Base-by-base conservation (phyloP, 805 yeast genomes). In the Yamadazyma nakazawae region DNA sequence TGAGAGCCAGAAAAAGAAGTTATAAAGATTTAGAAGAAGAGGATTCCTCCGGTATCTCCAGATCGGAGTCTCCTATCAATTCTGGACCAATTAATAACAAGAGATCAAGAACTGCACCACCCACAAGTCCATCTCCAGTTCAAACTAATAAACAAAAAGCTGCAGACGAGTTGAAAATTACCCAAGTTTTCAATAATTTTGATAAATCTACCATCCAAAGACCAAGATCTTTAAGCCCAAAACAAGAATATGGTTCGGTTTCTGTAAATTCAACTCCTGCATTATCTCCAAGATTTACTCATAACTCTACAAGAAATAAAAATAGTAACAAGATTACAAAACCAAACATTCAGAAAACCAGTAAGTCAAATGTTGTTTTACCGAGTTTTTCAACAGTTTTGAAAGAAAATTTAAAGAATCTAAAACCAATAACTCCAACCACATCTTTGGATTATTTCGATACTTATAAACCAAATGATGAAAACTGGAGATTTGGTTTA, bases 101-200 rank as follows among this genome's bases (percentile, higher is more conserved):
- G 54, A 60, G 75, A 42, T 63, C 75, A n/a, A 63, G 70, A 55
- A 72, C 78, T 9, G 77, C 78, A 3, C 78, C 78, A 30, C 74
- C 78, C 11, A 70, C 74, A 14, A 69, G 70, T 10, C 47, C 47
- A 6, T 42, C 40, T 13, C 50, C 50, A 1, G 35, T 30, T 13
- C 34, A 14, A 9, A 2, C 34, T 2, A 30, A 17, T 30, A 28
- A 21, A 14, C 28, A 14, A 13, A 36, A 19, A 14, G 21, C 17
- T 6, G 14, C 8, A 16, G 25, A 24, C 4, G 18, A 19, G 16
- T 19, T 31, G 10, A 5, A 13, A 3, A 37, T 11, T 12, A 14
- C 32, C 14, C 39, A 37, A 9, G 47, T 37, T 10, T 19, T 43
- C 6, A 31, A 35, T 16, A 25, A 17, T 24, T 43, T 38, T 17